Base-by-base conservation (phyloP, 108 stramenopile genomes). In the Nitzschia sp. region DNA sequence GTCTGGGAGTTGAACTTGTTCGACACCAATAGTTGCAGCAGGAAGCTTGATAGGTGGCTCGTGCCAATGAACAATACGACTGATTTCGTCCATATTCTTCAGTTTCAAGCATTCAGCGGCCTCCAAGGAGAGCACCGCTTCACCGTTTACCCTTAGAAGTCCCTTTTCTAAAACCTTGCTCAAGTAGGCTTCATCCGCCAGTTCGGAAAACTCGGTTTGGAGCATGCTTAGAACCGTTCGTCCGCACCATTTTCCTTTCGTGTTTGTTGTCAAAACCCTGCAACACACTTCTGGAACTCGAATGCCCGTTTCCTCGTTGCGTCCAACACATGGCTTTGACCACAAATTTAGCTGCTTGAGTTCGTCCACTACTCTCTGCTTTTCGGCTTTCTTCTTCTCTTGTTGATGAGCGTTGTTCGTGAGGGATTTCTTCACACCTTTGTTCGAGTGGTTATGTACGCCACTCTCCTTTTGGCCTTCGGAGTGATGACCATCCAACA, bases 161-260 rank as follows among this genome's bases (percentile, higher is more conserved):
- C 81, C 82, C 43, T 76, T 63, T 41, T 56, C 42, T 25, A 89
- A 44, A 11, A 85, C 37, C 39, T 65, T 58, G n/a, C 71, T 57
- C 10, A 88, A 37, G 17, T 29, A 41, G 0, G 66, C 63, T 25
- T 58, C 56, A 39, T 78, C 24, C 1, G 60, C 41, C 22, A 83
- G 61, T 39, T 78, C 83, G 7, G 53, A 58, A 74, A 88, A 93
- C 53, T 93, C 89, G 11, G 59, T 53, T 41, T 73, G 71, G 24
- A 93, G 55, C 5, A 90, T 81, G 10, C 57, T 24, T 10, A 76
- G 41, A 1, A 90, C 42, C 14, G 87, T 57, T 62, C 78, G 69
- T 22, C 86, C 87, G 52, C 83, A 84, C 92, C 92, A 93, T 66
- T 80, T 79, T 3, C 87, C 87, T 53, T 93, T 93, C 3, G 83